Evolutionary conservation across 2,329 filamentous ascomycete genomes (phyloP), one percentile per base, ranked within the genome.

Genomic region (Daldinia sp.): DNA sequence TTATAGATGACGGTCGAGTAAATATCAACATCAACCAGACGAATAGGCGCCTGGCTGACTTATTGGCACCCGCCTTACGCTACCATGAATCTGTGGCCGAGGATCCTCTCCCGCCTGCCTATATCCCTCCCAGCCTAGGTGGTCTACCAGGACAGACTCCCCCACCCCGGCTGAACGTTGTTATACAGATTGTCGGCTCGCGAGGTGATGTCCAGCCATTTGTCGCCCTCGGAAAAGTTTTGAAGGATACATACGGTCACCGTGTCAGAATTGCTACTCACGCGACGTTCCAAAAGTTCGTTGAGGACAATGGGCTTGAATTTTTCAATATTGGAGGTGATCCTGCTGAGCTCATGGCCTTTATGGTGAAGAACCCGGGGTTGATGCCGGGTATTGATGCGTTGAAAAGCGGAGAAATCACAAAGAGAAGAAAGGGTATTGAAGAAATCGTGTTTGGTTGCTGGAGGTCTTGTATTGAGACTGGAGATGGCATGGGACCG

Each of bases 11-110:
- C 81, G 93, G 93, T 26, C 88, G 93, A 75, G 86, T 96, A 74
- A 89, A 93, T 75, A 93, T 96, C 81, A 90, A 89, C 69, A 93
- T 96, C 80, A 89, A 91, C 75, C 90, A 93, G 77, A 90, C 88
- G 72, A 89, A 86, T 72, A 82, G 85, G 61, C 87, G 87, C 61
- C 82, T 95, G 3, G 88, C 91, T 1, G 87, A 89, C 67, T 82
- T 94, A 12, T 84, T 94, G 28, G 86, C 87, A 0, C 90, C 91
- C 2, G 87, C 89, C 6, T 78, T 94, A 44, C 81, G 86, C 68
- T 83, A 84, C 69, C 85, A 91, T 74, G 75, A 75, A 12, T 39
- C 61, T 39, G 71, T 74, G 18, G 55, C 74, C 62, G 73, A 72
- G 23, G 60, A 82, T 26, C 81, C 84, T 65, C 85, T 90, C 1